These are phyloP conservation scores for Pseudogymnoascus sp. DNA, from an alignment of 2,329 filamentous ascomycete genomes.

Conservation along the genomic window DNA sequence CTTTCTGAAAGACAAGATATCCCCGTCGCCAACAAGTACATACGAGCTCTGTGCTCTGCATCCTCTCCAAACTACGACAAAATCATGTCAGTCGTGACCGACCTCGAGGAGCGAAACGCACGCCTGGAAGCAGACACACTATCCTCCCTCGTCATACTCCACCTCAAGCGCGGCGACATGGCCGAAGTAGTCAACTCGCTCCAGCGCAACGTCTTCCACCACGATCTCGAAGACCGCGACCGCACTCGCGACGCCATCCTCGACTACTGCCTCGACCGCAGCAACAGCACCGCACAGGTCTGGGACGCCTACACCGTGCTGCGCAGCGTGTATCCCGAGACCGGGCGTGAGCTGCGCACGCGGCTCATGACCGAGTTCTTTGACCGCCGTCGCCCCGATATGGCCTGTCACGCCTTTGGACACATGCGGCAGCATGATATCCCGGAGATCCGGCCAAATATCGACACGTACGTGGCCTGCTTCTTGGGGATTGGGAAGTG, in stretches of 20 bases:
- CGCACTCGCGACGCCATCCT: conserved; percentile 59
- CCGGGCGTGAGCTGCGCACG: conserved; percentile 56
- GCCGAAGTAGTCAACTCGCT: conserved; percentile 77
- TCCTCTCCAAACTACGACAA: conserved; percentile 58
- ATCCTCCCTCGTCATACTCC: conserved; percentile 61
- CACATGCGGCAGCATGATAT: conserved; percentile 82
- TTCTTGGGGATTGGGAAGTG: conserved; percentile 66
- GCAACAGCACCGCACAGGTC: conserved; percentile 53
- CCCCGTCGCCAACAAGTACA: conserved; percentile 60
- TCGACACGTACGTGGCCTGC: conserved; percentile 68
- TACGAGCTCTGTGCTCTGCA: conserved; percentile 58
- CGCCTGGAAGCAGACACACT: conserved; percentile 68
- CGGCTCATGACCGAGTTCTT: conserved; percentile 79
- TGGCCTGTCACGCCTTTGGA: conserved; percentile 79
- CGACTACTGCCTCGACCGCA: conserved; percentile 56
- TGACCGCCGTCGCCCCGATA: conserved; percentile 66
- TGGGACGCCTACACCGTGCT: conserved; percentile 62
- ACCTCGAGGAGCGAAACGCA: conserved; percentile 62
- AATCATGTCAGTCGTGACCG: conserved; percentile 65
- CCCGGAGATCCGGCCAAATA: conserved; percentile 54
- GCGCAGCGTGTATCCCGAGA: conserved; percentile 57
- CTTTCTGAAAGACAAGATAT: conserved; percentile 51
- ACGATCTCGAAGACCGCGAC: conserved; percentile 60
- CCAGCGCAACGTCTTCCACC: conserved; percentile 64
- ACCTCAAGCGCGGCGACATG: conserved; percentile 68